Conservation (phyloP, 2,329 filamentous ascomycete genomes). For the Colletotrichum zoysiae region DNA sequence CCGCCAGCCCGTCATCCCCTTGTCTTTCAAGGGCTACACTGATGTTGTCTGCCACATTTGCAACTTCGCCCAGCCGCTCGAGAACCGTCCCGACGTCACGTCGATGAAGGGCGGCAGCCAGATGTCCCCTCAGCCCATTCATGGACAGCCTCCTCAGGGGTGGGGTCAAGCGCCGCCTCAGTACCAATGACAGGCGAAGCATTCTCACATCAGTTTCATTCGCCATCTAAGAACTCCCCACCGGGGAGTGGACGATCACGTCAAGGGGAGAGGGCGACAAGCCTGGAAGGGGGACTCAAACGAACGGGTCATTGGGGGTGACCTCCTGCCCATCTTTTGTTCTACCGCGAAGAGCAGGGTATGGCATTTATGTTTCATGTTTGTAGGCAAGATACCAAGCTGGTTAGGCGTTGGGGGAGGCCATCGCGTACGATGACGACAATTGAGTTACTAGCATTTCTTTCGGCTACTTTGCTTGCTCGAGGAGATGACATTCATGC, state of each 20-base stretch:
- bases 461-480: background rate
- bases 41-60: constrained; percentile 82
- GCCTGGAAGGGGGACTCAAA: background rate
- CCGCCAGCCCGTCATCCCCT: constrained; percentile 75
- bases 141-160: constrained; percentile 51
- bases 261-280: background rate
- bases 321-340: background rate
- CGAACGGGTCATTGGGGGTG: background rate
- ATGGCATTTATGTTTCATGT: background rate
- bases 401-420: constrained; percentile 26
- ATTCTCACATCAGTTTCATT: background rate
- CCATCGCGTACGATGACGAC: constrained; percentile 8
- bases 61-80: constrained; percentile 78
- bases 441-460: constrained; percentile 11
- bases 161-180: constrained; percentile 46
- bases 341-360: background rate
- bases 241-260: background rate
- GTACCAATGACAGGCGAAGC: constrained; percentile 27
- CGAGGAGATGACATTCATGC: background rate
- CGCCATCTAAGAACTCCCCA: too few relatives aligned
- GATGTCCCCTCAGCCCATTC: constrained; percentile 49
- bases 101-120: constrained; percentile 60
- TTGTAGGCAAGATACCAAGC: constrained; percentile 33
- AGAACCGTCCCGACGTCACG: constrained; percentile 68
- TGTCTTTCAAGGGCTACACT: constrained; percentile 74